These are phyloP conservation scores for Astrothelium subdiscretum DNA, from an alignment of 495 filamentous ascomycete species.

Conservation along the genomic window DNA sequence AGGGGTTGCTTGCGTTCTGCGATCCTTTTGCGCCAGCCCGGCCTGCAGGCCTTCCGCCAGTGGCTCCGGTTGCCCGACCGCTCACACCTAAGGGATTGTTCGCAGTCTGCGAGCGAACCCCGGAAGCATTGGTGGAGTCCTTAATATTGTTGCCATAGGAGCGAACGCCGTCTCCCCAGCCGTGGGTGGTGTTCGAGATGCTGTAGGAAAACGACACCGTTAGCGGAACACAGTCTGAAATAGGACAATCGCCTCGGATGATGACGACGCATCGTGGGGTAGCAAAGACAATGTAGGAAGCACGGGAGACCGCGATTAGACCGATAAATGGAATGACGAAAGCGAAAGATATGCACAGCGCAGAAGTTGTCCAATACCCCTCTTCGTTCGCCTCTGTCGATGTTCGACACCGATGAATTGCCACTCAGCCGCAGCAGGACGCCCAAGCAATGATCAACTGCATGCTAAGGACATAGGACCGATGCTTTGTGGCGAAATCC, in stretches of 20 bases:
- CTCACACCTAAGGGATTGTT: constrained; percentile 34
- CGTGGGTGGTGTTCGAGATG: constrained; percentile 25
- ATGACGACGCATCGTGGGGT: too few species aligned
- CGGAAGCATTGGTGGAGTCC: constrained; percentile 31
- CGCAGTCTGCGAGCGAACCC: constrained; percentile 26
- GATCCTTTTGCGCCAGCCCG: constrained; percentile 9
- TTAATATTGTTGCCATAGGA: constrained; percentile 39
- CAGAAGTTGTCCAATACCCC: background rate
- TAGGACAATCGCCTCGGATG: too few species aligned
- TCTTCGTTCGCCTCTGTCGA: background rate
- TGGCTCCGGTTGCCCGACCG: constrained; percentile 11
- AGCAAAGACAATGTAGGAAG: too few species aligned
- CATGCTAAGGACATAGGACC: background rate
- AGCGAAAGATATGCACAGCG: background rate
- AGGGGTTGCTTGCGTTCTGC: constrained; percentile 17
- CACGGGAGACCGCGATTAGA: background rate
- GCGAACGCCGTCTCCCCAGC: constrained; percentile 33
- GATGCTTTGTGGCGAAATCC: background rate
- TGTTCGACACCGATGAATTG: background rate
- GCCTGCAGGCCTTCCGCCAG: constrained; percentile 7
- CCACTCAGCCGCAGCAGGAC: background rate
- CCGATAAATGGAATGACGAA: background rate
- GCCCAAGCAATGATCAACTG: background rate
- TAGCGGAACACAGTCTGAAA: background rate
- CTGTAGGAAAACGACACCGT: constrained; percentile 7